A percentile compares a stretch with the other conserved stretches of the same genome.
Evolutionary conservation across 768 basidiomycete species (phyloP).

Genomic region (Russula vinacea): DNA sequence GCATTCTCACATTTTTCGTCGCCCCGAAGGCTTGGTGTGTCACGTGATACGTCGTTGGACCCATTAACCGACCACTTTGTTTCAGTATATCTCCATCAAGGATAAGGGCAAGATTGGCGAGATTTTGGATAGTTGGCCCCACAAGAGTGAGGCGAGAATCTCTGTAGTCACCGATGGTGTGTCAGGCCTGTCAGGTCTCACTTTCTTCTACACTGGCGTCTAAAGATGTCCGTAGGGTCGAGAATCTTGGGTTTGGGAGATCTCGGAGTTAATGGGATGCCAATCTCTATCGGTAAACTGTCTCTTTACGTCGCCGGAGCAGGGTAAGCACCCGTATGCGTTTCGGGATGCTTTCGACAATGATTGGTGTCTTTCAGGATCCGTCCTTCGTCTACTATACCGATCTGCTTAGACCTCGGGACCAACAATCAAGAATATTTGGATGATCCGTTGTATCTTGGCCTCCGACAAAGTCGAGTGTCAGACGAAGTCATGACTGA

Average conservation of each 20-base stretch:
- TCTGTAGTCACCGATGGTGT: constrained; percentile 88
- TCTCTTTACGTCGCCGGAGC: constrained; percentile 88
- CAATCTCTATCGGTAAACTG: constrained; percentile 89
- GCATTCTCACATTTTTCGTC: constrained; percentile 73
- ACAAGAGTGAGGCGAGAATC: constrained; percentile 73
- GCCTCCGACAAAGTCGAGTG: constrained; percentile 68
- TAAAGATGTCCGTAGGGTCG: constrained; percentile 50
- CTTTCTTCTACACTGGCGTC: background rate
- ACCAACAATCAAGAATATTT: constrained; percentile 80
- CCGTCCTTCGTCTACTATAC: constrained; percentile 72
- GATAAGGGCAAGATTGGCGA: constrained; percentile 78
- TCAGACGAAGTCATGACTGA: constrained; percentile 62
- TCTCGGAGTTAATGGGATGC: constrained; percentile 81
- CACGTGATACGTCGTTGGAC: background rate
- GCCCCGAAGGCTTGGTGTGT: constrained; percentile 65
- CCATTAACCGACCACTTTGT: background rate
- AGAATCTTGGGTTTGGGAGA: constrained; percentile 88
- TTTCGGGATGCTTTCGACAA: constrained; percentile 1
- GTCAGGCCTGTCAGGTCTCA: constrained; percentile 32
- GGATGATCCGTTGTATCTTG: constrained; percentile 87
- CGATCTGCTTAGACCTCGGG: constrained; percentile 84
- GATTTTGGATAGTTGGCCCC: constrained; percentile 71
- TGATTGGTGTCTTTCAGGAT: constrained; percentile 45
- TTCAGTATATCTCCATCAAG: constrained; percentile 72
- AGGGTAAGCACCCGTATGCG: constrained; percentile 49